Evolutionary conservation across 768 basidiomycete species (phyloP).

Genomic region (Coprinopsis cinerea): DNA sequence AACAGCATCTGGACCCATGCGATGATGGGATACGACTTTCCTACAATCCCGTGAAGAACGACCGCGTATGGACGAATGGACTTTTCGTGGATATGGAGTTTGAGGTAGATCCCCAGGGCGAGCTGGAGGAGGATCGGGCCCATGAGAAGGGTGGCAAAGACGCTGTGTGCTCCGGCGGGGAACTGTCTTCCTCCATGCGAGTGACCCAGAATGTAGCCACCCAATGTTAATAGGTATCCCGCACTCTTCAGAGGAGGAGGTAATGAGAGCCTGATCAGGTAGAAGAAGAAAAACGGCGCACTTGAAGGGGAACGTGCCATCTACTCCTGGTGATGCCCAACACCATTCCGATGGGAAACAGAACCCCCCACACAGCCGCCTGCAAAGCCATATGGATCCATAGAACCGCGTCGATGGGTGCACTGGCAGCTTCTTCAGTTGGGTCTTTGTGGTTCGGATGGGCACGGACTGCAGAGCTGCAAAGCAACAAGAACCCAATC

Average conservation of each 20-base stretch:
- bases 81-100: constrained; percentile 82
- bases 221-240: constrained; percentile 63
- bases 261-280: not conserved
- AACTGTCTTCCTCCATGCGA: constrained; percentile 81
- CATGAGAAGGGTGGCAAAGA: constrained; percentile 59
- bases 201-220: constrained; percentile 80
- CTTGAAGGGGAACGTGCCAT: constrained; percentile 91
- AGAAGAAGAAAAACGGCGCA: constrained; percentile 24
- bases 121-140: constrained; percentile 64
- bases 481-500: not conserved
- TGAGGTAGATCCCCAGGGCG: constrained; percentile 79
- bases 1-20: constrained; percentile 91
- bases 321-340: constrained; percentile 70
- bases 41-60: constrained; percentile 66
- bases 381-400: constrained; percentile 84
- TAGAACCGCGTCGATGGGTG: constrained; percentile 70
- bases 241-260: constrained; percentile 38
- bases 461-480: constrained; percentile 27
- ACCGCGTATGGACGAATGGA: constrained; percentile 70
- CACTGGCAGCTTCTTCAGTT: constrained; percentile 54
- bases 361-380: constrained; percentile 71
- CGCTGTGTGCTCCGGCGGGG: constrained; percentile 65
- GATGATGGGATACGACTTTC: constrained; percentile 76
- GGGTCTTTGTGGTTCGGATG: constrained; percentile 62
- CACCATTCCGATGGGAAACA: constrained; percentile 85